phyloP scores from a whole-genome alignment of 148 eudicot genomes.

The Fagopyrum tataricum region DNA sequence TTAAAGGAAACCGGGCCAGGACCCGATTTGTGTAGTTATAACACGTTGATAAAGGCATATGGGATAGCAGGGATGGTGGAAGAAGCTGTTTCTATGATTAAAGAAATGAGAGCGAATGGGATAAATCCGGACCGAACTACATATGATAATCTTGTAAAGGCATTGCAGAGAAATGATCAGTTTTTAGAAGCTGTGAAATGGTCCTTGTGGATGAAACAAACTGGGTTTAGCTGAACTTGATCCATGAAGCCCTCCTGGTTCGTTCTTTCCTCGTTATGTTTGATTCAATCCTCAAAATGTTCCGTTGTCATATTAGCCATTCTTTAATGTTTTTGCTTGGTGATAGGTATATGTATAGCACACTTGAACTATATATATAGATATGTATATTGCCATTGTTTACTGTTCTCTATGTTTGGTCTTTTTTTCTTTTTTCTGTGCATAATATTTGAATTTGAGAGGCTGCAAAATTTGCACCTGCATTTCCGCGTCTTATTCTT shows the following conservation, averaged over 20 bases:
- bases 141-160: conserved; percentile 54
- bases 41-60: conserved; percentile 92
- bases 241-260: conserved; percentile 7
- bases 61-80: conserved; percentile 96
- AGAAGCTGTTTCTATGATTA: conserved; percentile 75
- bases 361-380: background rate
- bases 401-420: background rate
- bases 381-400: conserved; percentile 1
- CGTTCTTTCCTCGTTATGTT: background rate
- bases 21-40: conserved; percentile 82
- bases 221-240: conserved; percentile 37
- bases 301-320: background rate
- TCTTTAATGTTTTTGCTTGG: conserved; percentile 1
- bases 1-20: conserved; percentile 64
- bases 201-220: conserved; percentile 98
- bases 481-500: background rate
- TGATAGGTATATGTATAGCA: conserved; percentile 8
- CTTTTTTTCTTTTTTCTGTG: background rate
- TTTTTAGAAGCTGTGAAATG: conserved; percentile 91
- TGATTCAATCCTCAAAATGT: background rate
- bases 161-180: conserved; percentile 69
- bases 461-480: background rate
- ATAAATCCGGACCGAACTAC: conserved; percentile 66
- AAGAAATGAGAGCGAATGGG: conserved; percentile 77
- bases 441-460: background rate